Evolutionary conservation across 2,329 filamentous ascomycete genomes (phyloP).

Genomic region (Trichoderma polysporum): DNA sequence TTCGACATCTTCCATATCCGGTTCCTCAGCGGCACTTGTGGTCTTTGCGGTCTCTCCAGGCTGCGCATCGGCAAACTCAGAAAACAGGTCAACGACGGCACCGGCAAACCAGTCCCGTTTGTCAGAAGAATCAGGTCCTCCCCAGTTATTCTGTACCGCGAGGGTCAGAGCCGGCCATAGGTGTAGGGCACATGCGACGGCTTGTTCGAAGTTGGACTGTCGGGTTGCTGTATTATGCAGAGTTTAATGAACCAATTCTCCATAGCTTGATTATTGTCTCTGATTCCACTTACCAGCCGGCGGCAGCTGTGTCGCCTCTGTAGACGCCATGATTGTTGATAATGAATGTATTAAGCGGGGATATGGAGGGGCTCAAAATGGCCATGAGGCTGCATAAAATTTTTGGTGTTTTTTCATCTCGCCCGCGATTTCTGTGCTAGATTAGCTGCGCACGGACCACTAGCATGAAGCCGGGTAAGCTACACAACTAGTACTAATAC

Average conservation of each 20-base stretch:
- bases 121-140: conserved; percentile 75
- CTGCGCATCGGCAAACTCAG: conserved; percentile 55
- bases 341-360: conserved; percentile 26
- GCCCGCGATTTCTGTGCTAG: neutral
- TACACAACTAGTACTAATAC: neutral
- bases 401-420: conserved; percentile 20
- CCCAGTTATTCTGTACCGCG: conserved; percentile 84
- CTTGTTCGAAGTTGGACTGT: conserved; percentile 75
- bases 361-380: conserved; percentile 33
- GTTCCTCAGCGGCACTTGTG: conserved; percentile 41
- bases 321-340: conserved; percentile 33
- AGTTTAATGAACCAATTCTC: conserved; percentile 10
- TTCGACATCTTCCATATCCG: conserved; percentile 79
- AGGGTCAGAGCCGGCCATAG: conserved; percentile 86
- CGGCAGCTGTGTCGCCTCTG: conserved; percentile 33
- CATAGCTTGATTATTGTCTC: neutral
- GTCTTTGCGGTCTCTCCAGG: conserved; percentile 30
- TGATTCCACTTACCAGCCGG: conserved; percentile 31
- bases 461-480: neutral
- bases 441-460: conserved; percentile 18
- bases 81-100: conserved; percentile 78
- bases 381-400: conserved; percentile 17
- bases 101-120: conserved; percentile 98
- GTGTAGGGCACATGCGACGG: conserved; percentile 79
- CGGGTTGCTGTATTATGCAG: conserved; percentile 46